These are phyloP conservation scores for Candida nonsorbophila DNA, from an alignment of 805 yeast species.

Conservation along the genomic window DNA sequence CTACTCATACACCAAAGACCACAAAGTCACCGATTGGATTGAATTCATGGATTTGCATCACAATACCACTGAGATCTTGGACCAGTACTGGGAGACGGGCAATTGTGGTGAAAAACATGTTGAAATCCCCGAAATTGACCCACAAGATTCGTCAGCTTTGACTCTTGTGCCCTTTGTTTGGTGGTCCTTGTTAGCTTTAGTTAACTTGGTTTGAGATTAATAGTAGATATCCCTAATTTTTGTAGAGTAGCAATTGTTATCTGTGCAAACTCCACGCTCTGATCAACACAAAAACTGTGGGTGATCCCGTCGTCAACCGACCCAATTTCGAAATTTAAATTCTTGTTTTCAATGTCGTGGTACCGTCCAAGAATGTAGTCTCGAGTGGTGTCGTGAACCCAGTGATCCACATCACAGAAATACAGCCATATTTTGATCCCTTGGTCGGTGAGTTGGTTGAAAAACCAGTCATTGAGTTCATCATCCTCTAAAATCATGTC, in stretches of 20 bases:
- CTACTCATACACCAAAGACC: too few relatives aligned
- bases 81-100: too few relatives aligned
- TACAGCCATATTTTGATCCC: slow-evolving; percentile 45
- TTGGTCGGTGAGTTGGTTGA: slow-evolving; percentile 11
- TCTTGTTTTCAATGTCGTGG: slow-evolving; percentile 4
- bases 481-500: slow-evolving; percentile 42
- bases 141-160: too few relatives aligned
- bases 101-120: too few relatives aligned
- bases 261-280: slow-evolving; percentile 47
- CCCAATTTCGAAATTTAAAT: slow-evolving; percentile 15
- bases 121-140: too few relatives aligned
- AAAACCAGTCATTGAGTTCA: slow-evolving; percentile 46
- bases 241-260: slow-evolving; percentile 24
- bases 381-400: slow-evolving; percentile 56
- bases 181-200: too few relatives aligned
- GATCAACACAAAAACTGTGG: slow-evolving; percentile 60
- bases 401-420: slow-evolving; percentile 57
- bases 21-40: too few relatives aligned
- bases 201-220: too few relatives aligned
- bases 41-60: too few relatives aligned
- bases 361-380: slow-evolving; percentile 35
- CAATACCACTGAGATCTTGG: too few relatives aligned
- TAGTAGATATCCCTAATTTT: too few relatives aligned
- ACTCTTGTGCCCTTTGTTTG: too few relatives aligned
- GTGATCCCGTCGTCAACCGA: slow-evolving; percentile 35